Evolutionary conservation across 2,329 filamentous ascomycete species (phyloP).

Genomic region (Zymoseptoria crescenta): DNA sequence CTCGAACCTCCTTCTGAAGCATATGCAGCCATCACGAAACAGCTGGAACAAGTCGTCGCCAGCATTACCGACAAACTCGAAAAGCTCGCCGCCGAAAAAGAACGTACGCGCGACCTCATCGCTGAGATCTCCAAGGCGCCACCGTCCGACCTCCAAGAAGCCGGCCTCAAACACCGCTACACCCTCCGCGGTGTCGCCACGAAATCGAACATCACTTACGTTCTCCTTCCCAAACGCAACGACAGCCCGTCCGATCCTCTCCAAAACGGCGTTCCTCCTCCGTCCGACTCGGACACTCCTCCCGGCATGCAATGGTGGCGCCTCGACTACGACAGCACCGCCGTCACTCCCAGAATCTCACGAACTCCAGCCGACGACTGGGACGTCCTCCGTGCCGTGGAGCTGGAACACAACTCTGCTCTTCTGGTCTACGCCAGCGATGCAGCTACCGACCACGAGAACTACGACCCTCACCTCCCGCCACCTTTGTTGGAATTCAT

Average conservation of each 20-base stretch:
- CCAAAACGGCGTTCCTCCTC: neutral
- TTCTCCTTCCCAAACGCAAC: constrained; percentile 30
- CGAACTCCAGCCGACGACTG: constrained; percentile 33
- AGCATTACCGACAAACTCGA: constrained; percentile 27
- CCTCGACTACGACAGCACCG: constrained; percentile 42
- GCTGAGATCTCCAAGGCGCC: constrained; percentile 22
- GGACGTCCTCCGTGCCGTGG: constrained; percentile 46
- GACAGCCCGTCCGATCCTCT: neutral
- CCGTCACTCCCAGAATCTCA: constrained; percentile 32
- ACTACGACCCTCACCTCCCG: constrained; percentile 16
- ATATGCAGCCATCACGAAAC: constrained; percentile 23
- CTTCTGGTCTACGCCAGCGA: constrained; percentile 55
- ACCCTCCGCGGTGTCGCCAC: constrained; percentile 52
- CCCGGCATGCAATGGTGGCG: constrained; percentile 48
- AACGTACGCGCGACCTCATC: constrained; percentile 24
- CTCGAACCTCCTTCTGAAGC: constrained; percentile 8
- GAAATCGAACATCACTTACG: constrained; percentile 49
- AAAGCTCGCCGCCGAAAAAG: constrained; percentile 23
- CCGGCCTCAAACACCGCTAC: constrained; percentile 41
- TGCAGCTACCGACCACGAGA: constrained; percentile 18
- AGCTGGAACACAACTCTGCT: constrained; percentile 44
- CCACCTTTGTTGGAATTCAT: constrained; percentile 22
- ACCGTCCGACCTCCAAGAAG: constrained; percentile 12
- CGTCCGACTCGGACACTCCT: constrained; percentile 14
- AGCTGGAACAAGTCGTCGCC: constrained; percentile 29